Conservation (phyloP, 129 eudicot species). For the Silybum marianum region DNA sequence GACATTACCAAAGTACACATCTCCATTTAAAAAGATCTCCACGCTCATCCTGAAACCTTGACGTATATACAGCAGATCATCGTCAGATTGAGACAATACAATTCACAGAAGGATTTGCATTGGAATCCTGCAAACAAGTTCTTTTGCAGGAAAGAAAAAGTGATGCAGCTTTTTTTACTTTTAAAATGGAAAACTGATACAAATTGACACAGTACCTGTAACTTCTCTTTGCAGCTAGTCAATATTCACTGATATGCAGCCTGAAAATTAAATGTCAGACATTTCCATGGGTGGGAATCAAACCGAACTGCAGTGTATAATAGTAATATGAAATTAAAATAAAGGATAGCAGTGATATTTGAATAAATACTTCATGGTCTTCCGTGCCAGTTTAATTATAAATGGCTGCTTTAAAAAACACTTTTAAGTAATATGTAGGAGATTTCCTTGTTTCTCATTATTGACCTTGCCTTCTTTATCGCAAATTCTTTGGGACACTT, state of each 20-base stretch:
- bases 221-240: not conserved
- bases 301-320: not conserved
- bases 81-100: not conserved
- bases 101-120: not conserved
- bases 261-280: not conserved
- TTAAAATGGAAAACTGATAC: not conserved
- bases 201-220: not conserved
- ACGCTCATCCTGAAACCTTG: constrained; percentile 38
- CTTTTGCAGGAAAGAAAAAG: not conserved
- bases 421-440: not conserved
- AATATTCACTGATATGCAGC: not conserved
- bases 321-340: not conserved
- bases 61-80: not conserved
- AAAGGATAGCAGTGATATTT: not conserved
- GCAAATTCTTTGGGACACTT: not conserved
- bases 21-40: constrained; percentile 58
- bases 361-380: not conserved
- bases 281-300: not conserved
- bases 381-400: not conserved
- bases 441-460: not conserved
- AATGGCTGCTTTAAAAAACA: not conserved
- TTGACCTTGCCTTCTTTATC: not conserved
- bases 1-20: constrained; percentile 58
- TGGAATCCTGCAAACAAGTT: not conserved
- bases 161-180: not conserved